Conservation (phyloP, 768 basidiomycete genomes). For the Podaxis carcinomalis region DNA sequence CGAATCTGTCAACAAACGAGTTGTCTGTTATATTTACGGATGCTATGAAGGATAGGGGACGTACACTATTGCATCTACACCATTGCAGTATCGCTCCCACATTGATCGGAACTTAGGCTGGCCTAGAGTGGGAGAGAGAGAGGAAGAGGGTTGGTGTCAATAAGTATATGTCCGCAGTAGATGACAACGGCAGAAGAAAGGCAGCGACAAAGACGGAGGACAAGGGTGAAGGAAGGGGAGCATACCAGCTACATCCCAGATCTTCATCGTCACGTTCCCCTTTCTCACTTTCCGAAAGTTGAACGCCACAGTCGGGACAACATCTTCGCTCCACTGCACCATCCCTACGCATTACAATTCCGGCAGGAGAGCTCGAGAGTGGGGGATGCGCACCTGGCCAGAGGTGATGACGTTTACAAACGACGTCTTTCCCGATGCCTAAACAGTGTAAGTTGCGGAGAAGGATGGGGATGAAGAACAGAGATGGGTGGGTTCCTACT, state of each 20-base stretch:
- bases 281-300: slow-evolving; percentile 86
- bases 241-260: slow-evolving; percentile 94
- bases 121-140: slow-evolving; percentile 38
- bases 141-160: neutral
- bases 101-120: slow-evolving; percentile 93
- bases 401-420: slow-evolving; percentile 89
- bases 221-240: neutral
- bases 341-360: neutral
- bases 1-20: slow-evolving; percentile 54
- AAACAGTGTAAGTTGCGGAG: neutral
- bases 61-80: slow-evolving; percentile 89
- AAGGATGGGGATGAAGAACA: neutral
- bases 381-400: slow-evolving; percentile 52
- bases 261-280: slow-evolving; percentile 86
- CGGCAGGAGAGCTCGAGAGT: no score
- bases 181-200: neutral
- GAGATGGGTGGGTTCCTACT: slow-evolving; percentile 31
- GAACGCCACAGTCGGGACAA: slow-evolving; percentile 94
- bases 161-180: neutral
- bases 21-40: neutral
- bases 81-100: slow-evolving; percentile 94
- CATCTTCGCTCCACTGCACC: slow-evolving; percentile 86
- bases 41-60: slow-evolving; percentile 19
- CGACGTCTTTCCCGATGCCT: slow-evolving; percentile 95
- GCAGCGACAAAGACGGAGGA: neutral